A percentile compares a stretch with the other conserved stretches of the same genome.
Conservation (phyloP, 106 monocot genomes). For the Narthecium ossifragum region DNA sequence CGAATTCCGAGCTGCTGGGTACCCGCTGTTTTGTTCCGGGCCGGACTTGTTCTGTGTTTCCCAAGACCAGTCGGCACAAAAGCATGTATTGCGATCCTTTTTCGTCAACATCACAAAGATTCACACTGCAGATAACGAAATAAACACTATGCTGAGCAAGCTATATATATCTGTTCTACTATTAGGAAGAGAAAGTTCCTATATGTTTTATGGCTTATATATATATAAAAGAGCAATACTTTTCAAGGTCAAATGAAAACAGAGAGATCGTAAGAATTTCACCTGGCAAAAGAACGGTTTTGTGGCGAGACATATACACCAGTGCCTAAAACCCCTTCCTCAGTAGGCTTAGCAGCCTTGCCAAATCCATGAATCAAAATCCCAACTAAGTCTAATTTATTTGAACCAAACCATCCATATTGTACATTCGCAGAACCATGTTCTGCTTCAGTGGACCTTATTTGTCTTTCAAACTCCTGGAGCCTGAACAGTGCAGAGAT, state of each 20-base stretch:
- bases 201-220: no score
- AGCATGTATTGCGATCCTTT: conserved; percentile 58
- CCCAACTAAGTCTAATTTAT: conserved; percentile 16
- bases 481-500: background rate
- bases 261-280: background rate
- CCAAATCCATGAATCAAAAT: conserved; percentile 43
- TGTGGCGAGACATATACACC: conserved; percentile 35
- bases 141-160: background rate
- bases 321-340: conserved; percentile 19
- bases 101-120: conserved; percentile 65
- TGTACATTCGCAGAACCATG: conserved; percentile 20
- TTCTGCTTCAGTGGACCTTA: conserved; percentile 1
- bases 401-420: conserved; percentile 45
- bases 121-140: conserved; percentile 31
- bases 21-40: conserved; percentile 14
- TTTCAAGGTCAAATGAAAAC: conserved; percentile 1
- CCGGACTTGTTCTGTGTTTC: conserved; percentile 25
- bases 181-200: no score
- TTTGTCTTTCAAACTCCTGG: conserved; percentile 26
- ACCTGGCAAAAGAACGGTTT: conserved; percentile 47
- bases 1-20: conserved; percentile 23
- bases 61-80: conserved; percentile 42
- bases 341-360: conserved; percentile 4
- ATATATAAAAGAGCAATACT: no score
- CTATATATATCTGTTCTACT: no score